These are phyloP conservation scores for Scytalidium sp. DNA, from an alignment of 2,329 filamentous ascomycete species.

Conservation along the genomic window DNA sequence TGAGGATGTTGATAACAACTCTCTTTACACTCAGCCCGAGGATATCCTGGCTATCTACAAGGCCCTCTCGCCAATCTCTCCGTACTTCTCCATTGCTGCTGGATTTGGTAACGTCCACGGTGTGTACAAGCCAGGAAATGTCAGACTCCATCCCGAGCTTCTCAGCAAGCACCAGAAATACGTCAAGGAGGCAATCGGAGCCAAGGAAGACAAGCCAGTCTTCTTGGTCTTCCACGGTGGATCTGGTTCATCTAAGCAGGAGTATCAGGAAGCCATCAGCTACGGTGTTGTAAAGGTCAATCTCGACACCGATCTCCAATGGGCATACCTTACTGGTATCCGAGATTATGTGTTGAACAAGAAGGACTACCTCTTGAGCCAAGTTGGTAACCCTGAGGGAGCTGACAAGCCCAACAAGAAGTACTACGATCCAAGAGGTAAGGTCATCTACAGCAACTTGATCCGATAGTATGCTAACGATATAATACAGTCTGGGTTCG, in stretches of 20 bases:
- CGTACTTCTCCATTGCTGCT: constrained; percentile 97
- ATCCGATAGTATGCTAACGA: not conserved
- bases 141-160: constrained; percentile 93
- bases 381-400: constrained; percentile 94
- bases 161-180: constrained; percentile 94
- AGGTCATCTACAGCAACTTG: constrained; percentile 3
- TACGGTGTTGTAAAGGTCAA: constrained; percentile 99
- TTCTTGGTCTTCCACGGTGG: constrained; percentile 99
- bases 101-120: constrained; percentile 99
- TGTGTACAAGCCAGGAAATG: constrained; percentile 98
- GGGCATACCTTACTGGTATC: constrained; percentile 87
- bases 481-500: constrained; percentile 86
- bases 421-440: constrained; percentile 59
- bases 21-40: constrained; percentile 96
- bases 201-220: constrained; percentile 82
- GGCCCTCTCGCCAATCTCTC: constrained; percentile 78
- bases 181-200: constrained; percentile 75
- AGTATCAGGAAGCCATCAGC: constrained; percentile 84
- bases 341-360: constrained; percentile 92
- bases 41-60: constrained; percentile 92
- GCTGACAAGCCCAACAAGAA: constrained; percentile 99
- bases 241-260: constrained; percentile 84
- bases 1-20: constrained; percentile 94
- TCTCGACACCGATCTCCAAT: constrained; percentile 97
- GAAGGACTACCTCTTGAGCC: constrained; percentile 86